These are phyloP conservation scores for Aphanomyces stellatus DNA, from an alignment of 352 stramenopile genomes.

Conservation along the genomic window DNA sequence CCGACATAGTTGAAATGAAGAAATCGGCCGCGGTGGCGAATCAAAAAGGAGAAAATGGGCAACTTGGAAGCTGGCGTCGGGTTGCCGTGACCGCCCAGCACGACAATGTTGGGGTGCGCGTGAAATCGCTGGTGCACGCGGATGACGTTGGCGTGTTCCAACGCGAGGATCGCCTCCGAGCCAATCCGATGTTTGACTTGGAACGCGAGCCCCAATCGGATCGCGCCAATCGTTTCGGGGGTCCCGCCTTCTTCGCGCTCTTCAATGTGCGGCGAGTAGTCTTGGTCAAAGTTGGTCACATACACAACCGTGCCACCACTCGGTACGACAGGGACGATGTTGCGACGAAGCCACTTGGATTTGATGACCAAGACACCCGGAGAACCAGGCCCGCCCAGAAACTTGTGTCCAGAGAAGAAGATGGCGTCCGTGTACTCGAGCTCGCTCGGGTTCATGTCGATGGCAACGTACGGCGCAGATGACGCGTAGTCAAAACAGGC, in stretches of 20 bases:
- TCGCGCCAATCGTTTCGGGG: slow-evolving; percentile 81
- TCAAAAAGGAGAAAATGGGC: slow-evolving; percentile 85
- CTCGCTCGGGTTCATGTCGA: slow-evolving; percentile 83
- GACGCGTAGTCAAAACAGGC: slow-evolving; percentile 89
- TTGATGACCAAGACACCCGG: slow-evolving; percentile 87
- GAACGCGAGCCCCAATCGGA: slow-evolving; percentile 78
- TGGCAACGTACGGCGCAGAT: slow-evolving; percentile 68
- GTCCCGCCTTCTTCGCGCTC: slow-evolving; percentile 91
- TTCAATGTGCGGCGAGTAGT: slow-evolving; percentile 78
- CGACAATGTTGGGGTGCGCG: slow-evolving; percentile 11
- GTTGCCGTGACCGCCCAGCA: slow-evolving; percentile 6
- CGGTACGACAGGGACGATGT: slow-evolving; percentile 22
- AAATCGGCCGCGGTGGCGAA: slow-evolving; percentile 58
- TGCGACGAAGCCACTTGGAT: slow-evolving; percentile 40
- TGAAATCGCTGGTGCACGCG: neutral
- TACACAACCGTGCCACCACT: slow-evolving; percentile 78
- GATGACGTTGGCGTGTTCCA: slow-evolving; percentile 17
- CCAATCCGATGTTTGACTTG: slow-evolving; percentile 49
- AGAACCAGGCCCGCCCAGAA: slow-evolving; percentile 80
- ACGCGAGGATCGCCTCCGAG: slow-evolving; percentile 17
- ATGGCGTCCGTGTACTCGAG: slow-evolving; percentile 73
- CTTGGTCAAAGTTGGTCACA: slow-evolving; percentile 71
- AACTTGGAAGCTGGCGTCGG: slow-evolving; percentile 25
- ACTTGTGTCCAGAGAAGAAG: slow-evolving; percentile 90
- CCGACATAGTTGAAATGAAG: slow-evolving; percentile 97